Percentiles rank a stretch among this genome's conserved stretches.
These are phyloP conservation scores for Penicillium olsonii DNA, from an alignment of 2,329 filamentous ascomycete species.

Conservation along the genomic window DNA sequence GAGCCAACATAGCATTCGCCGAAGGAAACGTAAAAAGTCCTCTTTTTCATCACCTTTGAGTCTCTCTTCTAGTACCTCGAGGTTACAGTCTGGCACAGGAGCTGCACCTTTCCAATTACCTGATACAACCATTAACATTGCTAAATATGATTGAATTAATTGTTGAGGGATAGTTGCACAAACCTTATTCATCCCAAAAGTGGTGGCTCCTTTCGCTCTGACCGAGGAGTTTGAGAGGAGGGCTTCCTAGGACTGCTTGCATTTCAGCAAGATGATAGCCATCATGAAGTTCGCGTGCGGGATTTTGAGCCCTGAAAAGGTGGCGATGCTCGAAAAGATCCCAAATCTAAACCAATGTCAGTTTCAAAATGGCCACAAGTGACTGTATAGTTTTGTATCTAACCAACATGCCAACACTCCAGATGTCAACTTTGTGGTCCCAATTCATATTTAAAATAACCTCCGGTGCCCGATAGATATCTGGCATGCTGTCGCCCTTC, in stretches of 20 bases:
- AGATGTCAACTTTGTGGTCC: slow-evolving; percentile 34
- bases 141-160: neutral
- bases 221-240: slow-evolving; percentile 16
- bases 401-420: slow-evolving; percentile 33
- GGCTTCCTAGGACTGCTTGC: slow-evolving; percentile 24
- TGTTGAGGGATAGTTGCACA: neutral
- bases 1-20: slow-evolving; percentile 36
- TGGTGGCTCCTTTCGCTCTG: slow-evolving; percentile 10
- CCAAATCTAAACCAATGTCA: slow-evolving; percentile 21
- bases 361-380: neutral
- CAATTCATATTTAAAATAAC: slow-evolving; percentile 34
- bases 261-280: slow-evolving; percentile 26
- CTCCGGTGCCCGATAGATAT: slow-evolving; percentile 33
- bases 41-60: slow-evolving; percentile 28
- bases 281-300: slow-evolving; percentile 11
- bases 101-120: slow-evolving; percentile 30
- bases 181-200: slow-evolving; percentile 22
- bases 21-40: slow-evolving; percentile 31
- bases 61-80: slow-evolving; percentile 26
- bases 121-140: slow-evolving; percentile 5
- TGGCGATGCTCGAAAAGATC: slow-evolving; percentile 15
- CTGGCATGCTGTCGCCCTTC: slow-evolving; percentile 28
- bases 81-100: slow-evolving; percentile 27
- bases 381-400: slow-evolving; percentile 1
- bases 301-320: slow-evolving; percentile 19